phyloP scores from a whole-genome alignment of 1,284 basidiomycete genomes.

The Cerrena zonata region DNA sequence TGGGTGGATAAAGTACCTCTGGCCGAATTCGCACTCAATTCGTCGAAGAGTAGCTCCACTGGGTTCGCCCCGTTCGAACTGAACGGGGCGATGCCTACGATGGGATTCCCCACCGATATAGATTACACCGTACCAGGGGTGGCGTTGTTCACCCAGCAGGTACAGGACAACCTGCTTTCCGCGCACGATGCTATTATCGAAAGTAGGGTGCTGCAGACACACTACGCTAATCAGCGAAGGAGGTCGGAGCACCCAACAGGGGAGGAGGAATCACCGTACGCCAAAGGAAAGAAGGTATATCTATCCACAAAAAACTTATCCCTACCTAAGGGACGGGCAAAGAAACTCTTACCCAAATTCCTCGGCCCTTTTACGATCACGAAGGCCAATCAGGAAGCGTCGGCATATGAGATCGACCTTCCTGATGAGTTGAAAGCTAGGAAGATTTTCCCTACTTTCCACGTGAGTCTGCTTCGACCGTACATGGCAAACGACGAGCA shows the following conservation, averaged over 20 bases:
- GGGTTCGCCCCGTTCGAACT: too few relatives aligned
- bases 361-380: constrained; percentile 28
- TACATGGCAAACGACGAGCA: constrained; percentile 16
- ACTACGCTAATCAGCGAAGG: constrained; percentile 23
- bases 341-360: too few relatives aligned
- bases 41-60: constrained; percentile 22
- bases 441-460: constrained; percentile 22
- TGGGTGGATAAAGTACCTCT: constrained; percentile 27
- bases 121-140: constrained; percentile 17
- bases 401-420: constrained; percentile 24
- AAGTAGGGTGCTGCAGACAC: constrained; percentile 18
- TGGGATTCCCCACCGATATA: constrained; percentile 17
- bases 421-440: constrained; percentile 18
- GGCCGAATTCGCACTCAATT: constrained; percentile 31
- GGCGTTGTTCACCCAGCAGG: constrained; percentile 16
- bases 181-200: constrained; percentile 27
- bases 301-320: constrained; percentile 30
- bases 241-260: constrained; percentile 8
- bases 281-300: constrained; percentile 25
- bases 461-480: constrained; percentile 16
- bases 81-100: constrained; percentile 26
- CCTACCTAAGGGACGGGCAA: constrained; percentile 30
- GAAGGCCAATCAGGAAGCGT: constrained; percentile 10
- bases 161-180: too few relatives aligned
- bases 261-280: background rate